Evolutionary conservation across 192 early-diverging fungal genomes (phyloP).

Genomic region (Coemansia sp.): DNA sequence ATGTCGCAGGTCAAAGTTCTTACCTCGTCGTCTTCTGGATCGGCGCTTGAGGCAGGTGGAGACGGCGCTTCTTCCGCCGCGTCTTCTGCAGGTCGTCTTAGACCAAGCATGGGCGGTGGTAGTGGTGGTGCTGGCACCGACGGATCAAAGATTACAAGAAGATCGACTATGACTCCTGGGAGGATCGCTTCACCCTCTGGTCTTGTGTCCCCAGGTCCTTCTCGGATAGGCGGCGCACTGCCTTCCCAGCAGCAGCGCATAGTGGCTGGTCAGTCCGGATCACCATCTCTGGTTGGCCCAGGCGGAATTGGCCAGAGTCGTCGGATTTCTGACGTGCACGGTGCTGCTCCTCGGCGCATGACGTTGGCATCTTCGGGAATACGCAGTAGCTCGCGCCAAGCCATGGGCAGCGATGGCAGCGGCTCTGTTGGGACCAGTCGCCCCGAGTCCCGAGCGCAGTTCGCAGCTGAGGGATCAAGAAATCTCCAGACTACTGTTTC

Average conservation of each 20-base stretch:
- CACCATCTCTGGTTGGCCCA: neutral
- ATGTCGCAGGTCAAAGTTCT: slow-evolving; percentile 60
- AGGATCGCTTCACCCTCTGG: slow-evolving; percentile 4
- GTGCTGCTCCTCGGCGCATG: slow-evolving; percentile 15
- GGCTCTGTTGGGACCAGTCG: slow-evolving; percentile 13
- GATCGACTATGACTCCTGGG: slow-evolving; percentile 25
- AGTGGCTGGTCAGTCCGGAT: neutral
- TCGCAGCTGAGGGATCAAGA: neutral
- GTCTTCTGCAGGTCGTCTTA: neutral
- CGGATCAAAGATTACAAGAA: neutral
- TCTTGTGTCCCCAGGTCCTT: neutral
- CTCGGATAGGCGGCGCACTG: neutral
- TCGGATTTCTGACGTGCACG: slow-evolving; percentile 10
- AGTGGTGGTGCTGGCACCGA: neutral
- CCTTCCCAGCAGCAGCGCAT: neutral
- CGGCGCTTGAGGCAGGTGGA: neutral
- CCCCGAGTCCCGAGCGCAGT: neutral
- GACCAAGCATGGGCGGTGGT: neutral
- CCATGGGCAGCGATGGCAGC: slow-evolving; percentile 14
- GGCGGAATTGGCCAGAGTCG: neutral
- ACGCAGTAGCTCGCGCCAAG: slow-evolving; percentile 34
- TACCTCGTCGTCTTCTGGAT: neutral
- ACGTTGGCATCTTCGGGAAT: slow-evolving; percentile 25
- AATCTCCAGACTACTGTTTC: too few relatives aligned
- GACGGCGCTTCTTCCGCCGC: neutral